Conservation (phyloP, 2,329 filamentous ascomycete species). For the Alternaria novae-zelandiae region DNA sequence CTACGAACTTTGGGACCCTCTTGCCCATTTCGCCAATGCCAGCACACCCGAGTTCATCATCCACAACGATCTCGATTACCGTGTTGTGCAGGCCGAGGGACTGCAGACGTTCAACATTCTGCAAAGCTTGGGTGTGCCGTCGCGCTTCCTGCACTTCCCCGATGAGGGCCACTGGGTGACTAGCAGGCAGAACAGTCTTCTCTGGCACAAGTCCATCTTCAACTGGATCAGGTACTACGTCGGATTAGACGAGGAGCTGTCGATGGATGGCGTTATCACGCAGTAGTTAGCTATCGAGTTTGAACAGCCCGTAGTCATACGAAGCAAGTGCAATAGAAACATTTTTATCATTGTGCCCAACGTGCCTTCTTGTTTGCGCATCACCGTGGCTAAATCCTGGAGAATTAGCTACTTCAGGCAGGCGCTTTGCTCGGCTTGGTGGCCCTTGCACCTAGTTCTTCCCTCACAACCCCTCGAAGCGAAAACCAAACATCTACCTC, state of each 20-base stretch:
- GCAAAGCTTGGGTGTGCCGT: slow-evolving; percentile 76
- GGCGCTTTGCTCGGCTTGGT: too few species aligned
- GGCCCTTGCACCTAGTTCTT: too few species aligned
- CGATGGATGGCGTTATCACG: slow-evolving; percentile 40
- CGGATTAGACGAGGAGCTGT: slow-evolving; percentile 38
- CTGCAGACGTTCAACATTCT: slow-evolving; percentile 84
- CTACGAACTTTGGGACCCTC: slow-evolving; percentile 65
- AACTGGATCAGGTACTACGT: slow-evolving; percentile 47
- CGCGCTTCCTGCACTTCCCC: slow-evolving; percentile 79
- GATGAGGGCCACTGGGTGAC: slow-evolving; percentile 83
- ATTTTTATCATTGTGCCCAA: too few species aligned
- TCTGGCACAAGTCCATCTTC: slow-evolving; percentile 73
- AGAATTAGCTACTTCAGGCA: too few species aligned
- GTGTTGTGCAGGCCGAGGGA: slow-evolving; percentile 84
- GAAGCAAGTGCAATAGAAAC: too few species aligned
- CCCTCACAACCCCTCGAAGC: too few species aligned
- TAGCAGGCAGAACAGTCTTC: slow-evolving; percentile 85
- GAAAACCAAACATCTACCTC: too few species aligned
- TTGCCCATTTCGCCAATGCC: slow-evolving; percentile 70
- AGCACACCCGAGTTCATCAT: slow-evolving; percentile 86
- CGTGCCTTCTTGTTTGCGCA: too few species aligned
- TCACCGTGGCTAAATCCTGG: too few species aligned
- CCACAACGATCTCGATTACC: slow-evolving; percentile 87
- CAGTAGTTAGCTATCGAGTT: slow-evolving; percentile 22
- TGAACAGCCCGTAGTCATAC: too few species aligned